A percentile compares a stretch with the other conserved stretches of the same genome.
phyloP scores from a whole-genome alignment of 2,329 filamentous ascomycete species.

The Diaporthe citriasiana region DNA sequence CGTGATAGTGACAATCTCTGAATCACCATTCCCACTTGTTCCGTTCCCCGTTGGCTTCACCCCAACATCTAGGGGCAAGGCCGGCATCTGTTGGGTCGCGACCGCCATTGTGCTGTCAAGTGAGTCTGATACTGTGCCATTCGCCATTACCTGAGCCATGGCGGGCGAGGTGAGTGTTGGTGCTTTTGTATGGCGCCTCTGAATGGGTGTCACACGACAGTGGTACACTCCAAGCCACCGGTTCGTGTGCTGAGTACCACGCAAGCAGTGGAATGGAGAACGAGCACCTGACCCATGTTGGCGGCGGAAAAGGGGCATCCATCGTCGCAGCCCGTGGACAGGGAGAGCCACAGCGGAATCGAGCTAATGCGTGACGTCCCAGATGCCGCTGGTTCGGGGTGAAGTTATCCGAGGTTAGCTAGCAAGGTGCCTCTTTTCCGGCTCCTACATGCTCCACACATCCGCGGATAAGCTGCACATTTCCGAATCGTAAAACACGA shows the following conservation, averaged over 20 bases:
- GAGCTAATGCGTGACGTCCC: background rate
- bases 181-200: constrained; percentile 21
- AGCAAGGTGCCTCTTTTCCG: background rate
- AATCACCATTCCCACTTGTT: background rate
- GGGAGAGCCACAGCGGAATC: background rate
- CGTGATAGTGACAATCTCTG: constrained; percentile 34
- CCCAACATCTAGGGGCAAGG: constrained; percentile 5
- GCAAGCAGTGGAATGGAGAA: constrained; percentile 5
- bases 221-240: background rate
- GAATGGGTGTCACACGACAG: background rate
- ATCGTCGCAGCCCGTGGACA: background rate
- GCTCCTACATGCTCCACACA: background rate
- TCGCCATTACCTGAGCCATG: constrained; percentile 1
- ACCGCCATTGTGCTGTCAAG: constrained; percentile 30
- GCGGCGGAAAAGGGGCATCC: constrained; percentile 15
- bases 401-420: constrained; percentile 27
- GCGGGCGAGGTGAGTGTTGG: constrained; percentile 1
- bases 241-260: constrained; percentile 5
- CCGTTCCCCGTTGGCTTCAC: constrained; percentile 7
- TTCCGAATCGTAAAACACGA: constrained; percentile 27
- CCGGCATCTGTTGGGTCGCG: constrained; percentile 27
- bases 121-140: constrained; percentile 10
- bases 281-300: constrained; percentile 19
- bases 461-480: constrained; percentile 16
- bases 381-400: constrained; percentile 13